Evolutionary conservation across 129 eudicot genomes (phyloP).

Genomic region (Kitagawia praeruptora): DNA sequence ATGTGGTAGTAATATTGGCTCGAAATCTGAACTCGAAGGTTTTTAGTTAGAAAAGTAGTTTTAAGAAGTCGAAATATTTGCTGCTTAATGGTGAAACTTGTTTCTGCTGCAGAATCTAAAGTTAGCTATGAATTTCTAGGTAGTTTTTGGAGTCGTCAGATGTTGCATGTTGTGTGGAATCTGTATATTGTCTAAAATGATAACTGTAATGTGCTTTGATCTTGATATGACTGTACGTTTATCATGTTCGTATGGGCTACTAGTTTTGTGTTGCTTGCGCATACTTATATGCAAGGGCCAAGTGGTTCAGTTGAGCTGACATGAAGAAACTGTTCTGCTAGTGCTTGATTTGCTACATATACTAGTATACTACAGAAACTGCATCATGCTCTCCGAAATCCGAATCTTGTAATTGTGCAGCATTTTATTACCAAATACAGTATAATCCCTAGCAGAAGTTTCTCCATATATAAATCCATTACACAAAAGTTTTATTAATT

Average conservation of each 20-base stretch:
- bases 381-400: background rate
- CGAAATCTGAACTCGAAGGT: constrained; percentile 5
- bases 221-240: background rate
- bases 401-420: background rate
- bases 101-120: background rate
- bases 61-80: background rate
- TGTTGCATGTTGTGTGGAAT: constrained; percentile 7
- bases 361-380: background rate
- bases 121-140: constrained; percentile 2
- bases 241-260: background rate
- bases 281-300: no score
- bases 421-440: background rate
- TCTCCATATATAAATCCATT: no score
- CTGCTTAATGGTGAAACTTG: constrained; percentile 2
- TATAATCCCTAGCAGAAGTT: no score
- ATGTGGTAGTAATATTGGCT: background rate
- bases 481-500: no score
- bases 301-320: no score
- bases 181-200: constrained; percentile 3
- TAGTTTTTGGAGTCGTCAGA: background rate
- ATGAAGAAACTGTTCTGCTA: background rate
- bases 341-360: background rate
- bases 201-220: background rate
- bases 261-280: background rate
- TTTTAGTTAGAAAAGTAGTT: background rate